phyloP scores from a whole-genome alignment of 306 rosid genomes.

The Calophaca sinica region DNA sequence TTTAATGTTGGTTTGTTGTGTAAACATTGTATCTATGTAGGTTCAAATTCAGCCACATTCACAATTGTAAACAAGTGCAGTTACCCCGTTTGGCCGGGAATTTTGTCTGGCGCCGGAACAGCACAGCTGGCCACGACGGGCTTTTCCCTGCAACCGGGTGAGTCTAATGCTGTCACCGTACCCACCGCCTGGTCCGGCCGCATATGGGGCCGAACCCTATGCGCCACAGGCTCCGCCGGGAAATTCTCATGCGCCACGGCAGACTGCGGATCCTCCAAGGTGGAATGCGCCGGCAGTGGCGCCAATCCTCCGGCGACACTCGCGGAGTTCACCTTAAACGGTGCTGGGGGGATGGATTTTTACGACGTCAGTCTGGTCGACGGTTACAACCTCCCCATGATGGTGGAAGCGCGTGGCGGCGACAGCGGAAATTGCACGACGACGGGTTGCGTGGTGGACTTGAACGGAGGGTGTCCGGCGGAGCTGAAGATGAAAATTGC shows the following conservation, averaged over 20 bases:
- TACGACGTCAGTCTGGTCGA: constrained; percentile 86
- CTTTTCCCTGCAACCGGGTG: constrained; percentile 55
- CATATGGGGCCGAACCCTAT: constrained; percentile 73
- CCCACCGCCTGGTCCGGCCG: constrained; percentile 82
- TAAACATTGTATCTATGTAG: constrained; percentile 19
- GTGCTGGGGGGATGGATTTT: constrained; percentile 67
- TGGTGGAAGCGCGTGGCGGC: constrained; percentile 54
- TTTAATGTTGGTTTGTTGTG: neutral
- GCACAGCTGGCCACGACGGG: constrained; percentile 62
- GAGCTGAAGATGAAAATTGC: constrained; percentile 54
- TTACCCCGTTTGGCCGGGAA: constrained; percentile 75
- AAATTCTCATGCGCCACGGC: constrained; percentile 69
- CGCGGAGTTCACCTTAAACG: constrained; percentile 75
- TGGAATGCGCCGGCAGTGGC: constrained; percentile 60
- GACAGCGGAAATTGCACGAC: constrained; percentile 62
- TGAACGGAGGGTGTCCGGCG: constrained; percentile 68
- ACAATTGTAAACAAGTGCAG: constrained; percentile 63
- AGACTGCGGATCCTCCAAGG: constrained; percentile 66
- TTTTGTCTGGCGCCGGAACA: constrained; percentile 71
- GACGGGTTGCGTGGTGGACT: constrained; percentile 63
- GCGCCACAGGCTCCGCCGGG: constrained; percentile 56
- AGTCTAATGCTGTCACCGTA: constrained; percentile 47
- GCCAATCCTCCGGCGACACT: constrained; percentile 64
- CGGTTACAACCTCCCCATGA: constrained; percentile 76
- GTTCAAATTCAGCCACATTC: constrained; percentile 60